phyloP scores from a whole-genome alignment of 2,329 filamentous ascomycete genomes.

The Penicillium sumatraense region DNA sequence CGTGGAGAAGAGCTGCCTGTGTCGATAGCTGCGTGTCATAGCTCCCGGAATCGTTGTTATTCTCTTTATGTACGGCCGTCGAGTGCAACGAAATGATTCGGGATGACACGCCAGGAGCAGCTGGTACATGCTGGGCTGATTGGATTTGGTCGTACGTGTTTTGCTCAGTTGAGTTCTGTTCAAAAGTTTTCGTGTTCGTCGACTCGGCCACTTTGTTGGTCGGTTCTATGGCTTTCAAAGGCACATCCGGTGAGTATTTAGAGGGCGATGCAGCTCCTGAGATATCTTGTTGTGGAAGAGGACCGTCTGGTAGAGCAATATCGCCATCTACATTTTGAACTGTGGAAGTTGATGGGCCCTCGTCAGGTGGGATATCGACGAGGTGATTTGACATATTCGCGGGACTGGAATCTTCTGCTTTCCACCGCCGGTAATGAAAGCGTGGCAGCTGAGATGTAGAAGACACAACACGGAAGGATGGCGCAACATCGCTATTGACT shows the following conservation, averaged over 20 bases:
- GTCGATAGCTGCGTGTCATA: constrained; percentile 44
- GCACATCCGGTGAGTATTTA: background rate
- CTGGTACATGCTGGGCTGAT: constrained; percentile 43
- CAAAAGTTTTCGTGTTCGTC: constrained; percentile 11
- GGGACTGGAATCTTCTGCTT: constrained; percentile 10
- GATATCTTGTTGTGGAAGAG: background rate
- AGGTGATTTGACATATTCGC: constrained; percentile 8
- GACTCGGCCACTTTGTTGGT: constrained; percentile 15
- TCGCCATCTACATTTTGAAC: background rate
- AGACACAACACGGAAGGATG: constrained; percentile 36
- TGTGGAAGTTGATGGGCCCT: background rate
- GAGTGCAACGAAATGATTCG: constrained; percentile 44
- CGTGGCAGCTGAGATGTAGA: constrained; percentile 44
- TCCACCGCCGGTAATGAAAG: constrained; percentile 43
- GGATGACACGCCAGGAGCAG: constrained; percentile 32
- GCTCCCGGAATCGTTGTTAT: constrained; percentile 25
- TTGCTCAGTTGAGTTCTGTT: constrained; percentile 15
- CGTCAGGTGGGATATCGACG: background rate
- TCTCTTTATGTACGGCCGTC: constrained; percentile 36
- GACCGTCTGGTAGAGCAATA: too few relatives aligned
- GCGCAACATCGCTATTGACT: constrained; percentile 7
- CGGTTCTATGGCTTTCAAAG: constrained; percentile 21
- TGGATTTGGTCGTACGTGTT: constrained; percentile 36
- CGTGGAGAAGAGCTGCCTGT: constrained; percentile 44
- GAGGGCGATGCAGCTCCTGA: background rate